A percentile compares a stretch with the other conserved stretches of the same genome.
These are phyloP conservation scores for Aspergillus latus DNA, from an alignment of 2,329 filamentous ascomycete genomes.

Conservation along the genomic window DNA sequence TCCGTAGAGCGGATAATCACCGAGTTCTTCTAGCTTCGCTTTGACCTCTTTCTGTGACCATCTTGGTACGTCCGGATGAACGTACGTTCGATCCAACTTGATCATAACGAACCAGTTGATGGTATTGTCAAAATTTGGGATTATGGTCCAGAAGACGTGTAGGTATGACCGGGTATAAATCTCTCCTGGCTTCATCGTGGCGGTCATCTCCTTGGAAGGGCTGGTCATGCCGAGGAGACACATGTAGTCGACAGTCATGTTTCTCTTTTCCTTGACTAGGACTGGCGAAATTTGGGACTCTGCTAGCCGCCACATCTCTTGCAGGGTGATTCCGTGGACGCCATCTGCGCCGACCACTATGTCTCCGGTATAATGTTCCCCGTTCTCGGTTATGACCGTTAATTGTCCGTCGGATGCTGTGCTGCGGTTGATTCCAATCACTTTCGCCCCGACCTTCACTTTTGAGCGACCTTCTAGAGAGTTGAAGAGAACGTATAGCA, in stretches of 20 bases:
- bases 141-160: background rate
- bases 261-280: background rate
- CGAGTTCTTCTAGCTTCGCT: background rate
- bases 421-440: background rate
- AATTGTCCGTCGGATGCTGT: background rate
- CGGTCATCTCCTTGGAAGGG: background rate
- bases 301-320: background rate
- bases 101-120: background rate
- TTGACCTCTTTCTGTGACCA: background rate
- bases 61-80: background rate
- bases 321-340: background rate
- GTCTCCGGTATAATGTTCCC: background rate
- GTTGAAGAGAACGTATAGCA: background rate
- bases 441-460: background rate
- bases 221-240: background rate
- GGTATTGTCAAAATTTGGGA: background rate
- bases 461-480: background rate
- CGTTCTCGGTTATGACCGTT: background rate
- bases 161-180: background rate
- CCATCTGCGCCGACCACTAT: background rate
- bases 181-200: background rate
- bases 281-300: background rate
- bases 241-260: background rate
- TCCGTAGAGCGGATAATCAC: background rate
- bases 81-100: background rate